Evolutionary conservation across 768 basidiomycete genomes (phyloP), one percentile per base, ranked within the genome.

Genomic region (Rhizopogon salebrosus): DNA sequence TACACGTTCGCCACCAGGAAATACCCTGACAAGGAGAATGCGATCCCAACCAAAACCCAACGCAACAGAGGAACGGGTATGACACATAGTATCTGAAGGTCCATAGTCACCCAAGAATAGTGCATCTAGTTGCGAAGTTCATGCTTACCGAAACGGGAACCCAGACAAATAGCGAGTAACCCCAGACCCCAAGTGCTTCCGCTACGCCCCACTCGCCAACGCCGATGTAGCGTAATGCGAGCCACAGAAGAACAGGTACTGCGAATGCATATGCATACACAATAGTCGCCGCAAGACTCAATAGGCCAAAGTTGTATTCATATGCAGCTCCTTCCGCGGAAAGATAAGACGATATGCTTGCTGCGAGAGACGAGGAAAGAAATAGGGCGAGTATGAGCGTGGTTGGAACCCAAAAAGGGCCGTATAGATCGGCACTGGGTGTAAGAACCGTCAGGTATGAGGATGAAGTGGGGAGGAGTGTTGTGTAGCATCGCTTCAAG

Each of bases 371-470:
- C 1, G 95, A 97, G 23, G 89, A 95, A 53, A 97, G 82, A 75
- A 95, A 98, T 54, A 98, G 83, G 0, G 87, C 79, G 64, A 98
- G 92, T 40, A 97, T 87, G 56, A 99, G 83, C 1, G 95, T 98
- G 1, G 94, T 95, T 35, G 97, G 80, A 0, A 95, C 92, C 95
- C 95, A 99, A 75, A 99, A 98, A 1, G 95, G 94, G 0, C 95
- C 95, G 65, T 90, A 88, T 37, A 91, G 80, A 65, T 91, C 89
- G 37, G 58, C 59, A 8, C 65, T 64, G 14, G 76, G 65, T 38
- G 84, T 76, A 39, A 87, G 87, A 49, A 75, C 79, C 4, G 83
- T 74, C 48, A 83, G 75, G 63, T 83, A 91, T 39, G 80, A 77
- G 3, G 81, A 70, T 27, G 84, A 79, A 26, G 78, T 77, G n/a